A percentile compares a stretch with the other conserved stretches of the same genome.
Evolutionary conservation across 2,329 filamentous ascomycete genomes (phyloP).

Genomic region (Diaporthe ilicicola): DNA sequence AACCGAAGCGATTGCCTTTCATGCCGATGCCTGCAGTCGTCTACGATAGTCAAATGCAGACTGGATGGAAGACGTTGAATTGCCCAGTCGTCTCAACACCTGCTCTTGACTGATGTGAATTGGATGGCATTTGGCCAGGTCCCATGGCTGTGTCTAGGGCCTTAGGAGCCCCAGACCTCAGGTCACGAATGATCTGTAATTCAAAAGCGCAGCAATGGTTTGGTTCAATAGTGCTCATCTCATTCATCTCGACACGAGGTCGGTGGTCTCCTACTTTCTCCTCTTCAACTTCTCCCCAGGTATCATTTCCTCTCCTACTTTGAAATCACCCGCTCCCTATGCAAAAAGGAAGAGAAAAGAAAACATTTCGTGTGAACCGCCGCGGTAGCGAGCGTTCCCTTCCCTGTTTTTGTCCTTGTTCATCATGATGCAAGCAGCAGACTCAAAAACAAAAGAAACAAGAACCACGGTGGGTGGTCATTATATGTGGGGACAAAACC

Average conservation of each 20-base stretch:
- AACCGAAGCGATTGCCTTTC: neutral
- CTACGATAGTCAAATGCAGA: neutral
- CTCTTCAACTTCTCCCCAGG: conserved; percentile 1
- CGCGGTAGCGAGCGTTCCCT: conserved; percentile 9
- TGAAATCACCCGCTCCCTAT: conserved; percentile 24
- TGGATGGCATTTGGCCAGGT: no score
- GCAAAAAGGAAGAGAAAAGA: conserved; percentile 21
- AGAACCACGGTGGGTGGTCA: conserved; percentile 10
- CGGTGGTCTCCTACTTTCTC: conserved; percentile 5
- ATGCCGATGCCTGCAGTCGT: neutral
- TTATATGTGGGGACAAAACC: conserved; percentile 16
- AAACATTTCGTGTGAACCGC: conserved; percentile 21
- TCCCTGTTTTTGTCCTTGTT: conserved; percentile 21
- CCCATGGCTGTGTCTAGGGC: no score
- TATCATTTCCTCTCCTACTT: conserved; percentile 24
- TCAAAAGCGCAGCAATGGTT: neutral
- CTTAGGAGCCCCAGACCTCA: neutral
- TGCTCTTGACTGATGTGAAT: no score
- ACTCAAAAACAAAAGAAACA: conserved; percentile 1
- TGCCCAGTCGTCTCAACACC: no score
- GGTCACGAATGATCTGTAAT: neutral
- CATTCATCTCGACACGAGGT: conserved; percentile 14
- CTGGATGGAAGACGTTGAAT: no score
- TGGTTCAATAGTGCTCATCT: conserved; percentile 11
- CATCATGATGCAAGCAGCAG: conserved; percentile 25